Evolutionary conservation across 345 rosid genomes (phyloP), one percentile per base, ranked within the genome.

Genomic region (Noccaea bulbosa): DNA sequence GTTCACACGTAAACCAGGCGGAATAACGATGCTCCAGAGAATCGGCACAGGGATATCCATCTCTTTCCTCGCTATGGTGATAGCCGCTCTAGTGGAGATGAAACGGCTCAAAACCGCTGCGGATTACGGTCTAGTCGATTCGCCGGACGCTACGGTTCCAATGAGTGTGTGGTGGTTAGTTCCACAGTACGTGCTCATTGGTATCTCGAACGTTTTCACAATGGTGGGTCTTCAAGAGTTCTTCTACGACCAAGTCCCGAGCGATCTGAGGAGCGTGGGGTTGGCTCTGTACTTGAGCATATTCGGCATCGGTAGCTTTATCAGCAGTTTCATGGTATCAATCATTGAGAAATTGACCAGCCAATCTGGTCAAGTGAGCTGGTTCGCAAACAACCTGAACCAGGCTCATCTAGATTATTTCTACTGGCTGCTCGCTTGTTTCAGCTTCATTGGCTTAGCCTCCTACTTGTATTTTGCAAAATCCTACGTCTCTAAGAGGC

Each of bases 151-250:
- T 10, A 82, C 81, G 0, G 57, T 85, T 69, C 88, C 89, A 3
- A 82, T 87, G 89, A 82, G 84, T 24, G 77, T 87, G 39, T 87
- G 86, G 85, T 85, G 89, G 90, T 40, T 87, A 78, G 54, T 85
- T 63, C 90, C 92, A 63, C 92, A 87, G 56, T 87, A 85, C 38
- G 61, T 82, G 7, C 67, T 87, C 55, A 61, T 65, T 20, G 92
- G 92, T 22, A 49, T 81, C 17, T 52, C 90, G 1, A 87, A 85
- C 46, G 89, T 75, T 27, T 85, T 87, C 60, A 65, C 90, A 9
- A 70, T 82, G 65, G 89, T 87, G 73, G 93, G 93, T 60, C 77
- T 87, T 30, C 93, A 85, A 64, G 93, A 85, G 69, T 85, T 87
- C 65, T 85, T 87, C 79, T 87, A 85, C 32, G 85, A 82, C 70